Base-by-base conservation (phyloP, 2,329 filamentous ascomycete genomes). In the Bipolaris oryzae region DNA sequence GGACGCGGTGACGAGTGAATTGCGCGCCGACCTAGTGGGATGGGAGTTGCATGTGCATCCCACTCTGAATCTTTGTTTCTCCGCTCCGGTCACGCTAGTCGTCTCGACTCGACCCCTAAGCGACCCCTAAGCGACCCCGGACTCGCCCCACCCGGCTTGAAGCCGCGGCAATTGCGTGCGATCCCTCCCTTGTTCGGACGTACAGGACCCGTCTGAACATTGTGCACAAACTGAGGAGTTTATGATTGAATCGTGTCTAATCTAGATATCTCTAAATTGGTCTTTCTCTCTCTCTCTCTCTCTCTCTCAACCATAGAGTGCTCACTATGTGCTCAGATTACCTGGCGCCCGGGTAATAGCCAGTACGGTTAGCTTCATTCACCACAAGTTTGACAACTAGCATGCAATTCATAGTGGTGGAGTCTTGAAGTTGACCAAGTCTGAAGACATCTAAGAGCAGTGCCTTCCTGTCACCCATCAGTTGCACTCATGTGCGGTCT, bases 1-100 rank as follows among this genome's bases (percentile, higher is more conserved):
- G 54, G 31, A 60, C 62, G 62, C 60, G 60, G 57, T 60, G 54
- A 58, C 53, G 53, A 63, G 62, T 65, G 62, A 63, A 63, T 55
- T 65, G 60, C 62, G 57, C 60, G 48, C 62, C 57, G 57, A 45
- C 60, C 60, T 53, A 61, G 62, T 63, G 60, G 60, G 55, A 60
- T 58, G 59, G 46, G 50, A 51, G 58, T 53, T 38, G 49, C 58
- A 60, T 55, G 47, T 34, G 45, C 55, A 58, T 55, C 55, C 55
- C 55, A 55, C 58, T 38, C 53, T 50, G 33, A 44, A 10, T 37
- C 41, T 31, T 45, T 50, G 51, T 61, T 61, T 58, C 45, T 61
- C 58, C 58, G 58, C 35, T 50, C 58, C 58, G 58, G 47, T 10
- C 33, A 34, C 55, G 54, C 57, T 57, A 57, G 47, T 35, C 52